Percentiles rank a stretch among this genome's conserved stretches.
phyloP scores from a whole-genome alignment of 176 grass and related monocot genomes.

The Triticum dicoccoides region DNA sequence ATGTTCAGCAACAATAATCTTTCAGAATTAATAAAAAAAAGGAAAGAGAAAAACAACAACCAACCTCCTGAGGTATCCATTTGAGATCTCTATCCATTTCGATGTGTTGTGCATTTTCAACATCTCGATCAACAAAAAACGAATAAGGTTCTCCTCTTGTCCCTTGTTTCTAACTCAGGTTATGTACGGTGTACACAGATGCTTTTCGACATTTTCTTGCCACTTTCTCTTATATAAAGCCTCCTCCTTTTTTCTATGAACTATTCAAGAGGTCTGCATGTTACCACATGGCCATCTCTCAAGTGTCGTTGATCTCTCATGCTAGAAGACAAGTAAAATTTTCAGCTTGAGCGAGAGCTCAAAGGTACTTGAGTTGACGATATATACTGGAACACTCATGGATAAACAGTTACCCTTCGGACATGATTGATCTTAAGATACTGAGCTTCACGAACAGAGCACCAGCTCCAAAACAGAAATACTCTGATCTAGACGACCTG shows the following conservation, averaged over 20 bases:
- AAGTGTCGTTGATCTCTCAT: too few species aligned
- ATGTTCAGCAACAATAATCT: not conserved
- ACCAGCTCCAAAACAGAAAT: too few species aligned
- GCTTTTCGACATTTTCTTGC: constrained; percentile 53
- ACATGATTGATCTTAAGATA: constrained; percentile 9
- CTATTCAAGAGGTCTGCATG: not conserved
- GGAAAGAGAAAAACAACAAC: not conserved
- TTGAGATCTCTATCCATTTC: constrained; percentile 27
- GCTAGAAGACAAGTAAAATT: too few species aligned
- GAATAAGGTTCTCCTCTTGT: constrained; percentile 46
- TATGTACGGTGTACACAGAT: not conserved
- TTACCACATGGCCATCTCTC: too few species aligned
- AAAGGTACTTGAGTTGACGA: not conserved
- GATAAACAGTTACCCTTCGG: constrained; percentile 2
- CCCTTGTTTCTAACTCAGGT: constrained; percentile 22
- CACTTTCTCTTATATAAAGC: constrained; percentile 38
- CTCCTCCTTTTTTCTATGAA: constrained; percentile 15
- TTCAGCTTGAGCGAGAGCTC: not conserved
- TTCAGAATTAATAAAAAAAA: not conserved
- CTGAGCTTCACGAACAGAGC: too few species aligned
- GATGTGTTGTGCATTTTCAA: constrained; percentile 23
- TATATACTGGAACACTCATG: not conserved
- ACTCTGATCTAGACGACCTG: too few species aligned
- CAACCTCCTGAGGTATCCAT: constrained; percentile 3
- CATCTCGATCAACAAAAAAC: constrained; percentile 33